Evolutionary conservation across 768 basidiomycete species (phyloP).

Genomic region (Tylopilus vinaceipallidus): DNA sequence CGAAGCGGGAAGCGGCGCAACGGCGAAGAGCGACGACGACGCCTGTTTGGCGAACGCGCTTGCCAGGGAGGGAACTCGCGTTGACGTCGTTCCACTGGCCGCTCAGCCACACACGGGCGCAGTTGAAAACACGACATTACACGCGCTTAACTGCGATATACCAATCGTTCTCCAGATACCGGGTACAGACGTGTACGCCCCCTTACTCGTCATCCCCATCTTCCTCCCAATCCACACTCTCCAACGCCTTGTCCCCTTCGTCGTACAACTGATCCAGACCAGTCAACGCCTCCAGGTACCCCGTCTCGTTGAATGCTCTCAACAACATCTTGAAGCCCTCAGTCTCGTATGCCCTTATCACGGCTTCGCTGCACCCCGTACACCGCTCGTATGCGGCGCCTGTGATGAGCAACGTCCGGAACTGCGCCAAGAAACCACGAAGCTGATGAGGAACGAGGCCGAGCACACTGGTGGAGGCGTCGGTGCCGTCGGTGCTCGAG

Average conservation of each 20-base stretch:
- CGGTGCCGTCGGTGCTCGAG: conserved; percentile 9
- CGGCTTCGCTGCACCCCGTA: conserved; percentile 85
- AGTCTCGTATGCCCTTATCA: conserved; percentile 78
- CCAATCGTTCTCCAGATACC: too few species aligned
- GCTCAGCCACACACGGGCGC: too few species aligned
- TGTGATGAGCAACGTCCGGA: conserved; percentile 77
- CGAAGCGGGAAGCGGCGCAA: too few species aligned
- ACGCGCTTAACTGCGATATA: too few species aligned
- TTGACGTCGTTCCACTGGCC: too few species aligned
- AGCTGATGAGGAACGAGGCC: conserved; percentile 94
- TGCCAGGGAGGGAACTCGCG: too few species aligned
- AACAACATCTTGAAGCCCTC: conserved; percentile 79
- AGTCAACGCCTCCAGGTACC: conserved; percentile 71
- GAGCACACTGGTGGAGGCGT: conserved; percentile 51
- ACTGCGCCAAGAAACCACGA: conserved; percentile 86
- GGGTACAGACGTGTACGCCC: too few species aligned
- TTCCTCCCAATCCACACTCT: conserved; percentile 75
- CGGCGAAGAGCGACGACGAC: too few species aligned
- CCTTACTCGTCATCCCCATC: conserved; percentile 17
- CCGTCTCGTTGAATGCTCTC: conserved; percentile 78
- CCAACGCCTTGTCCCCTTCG: conserved; percentile 70
- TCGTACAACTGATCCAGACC: conserved; percentile 76
- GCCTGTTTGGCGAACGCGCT: too few species aligned
- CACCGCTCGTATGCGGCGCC: conserved; percentile 87
- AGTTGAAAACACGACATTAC: too few species aligned